Base-by-base conservation (phyloP, 768 basidiomycete genomes). In the Serendipita indica region DNA sequence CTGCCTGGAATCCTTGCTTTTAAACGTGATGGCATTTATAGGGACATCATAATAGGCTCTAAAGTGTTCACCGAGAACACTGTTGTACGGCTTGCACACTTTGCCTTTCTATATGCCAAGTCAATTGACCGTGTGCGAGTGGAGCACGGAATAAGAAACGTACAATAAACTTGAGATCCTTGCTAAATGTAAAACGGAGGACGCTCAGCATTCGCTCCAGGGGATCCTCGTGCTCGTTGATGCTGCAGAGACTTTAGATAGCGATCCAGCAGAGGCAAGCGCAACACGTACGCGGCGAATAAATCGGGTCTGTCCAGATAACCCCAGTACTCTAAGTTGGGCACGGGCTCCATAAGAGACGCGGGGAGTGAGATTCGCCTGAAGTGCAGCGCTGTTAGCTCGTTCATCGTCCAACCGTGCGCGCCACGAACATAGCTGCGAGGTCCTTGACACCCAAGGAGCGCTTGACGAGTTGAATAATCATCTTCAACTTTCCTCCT, bases 241-340 rank as follows among this genome's bases (percentile, higher is more conserved):
- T 88, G 35, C 92, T 96, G 69, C 6, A 43, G 27, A 6, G 41
- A 7, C 5, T n/a, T 43, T 43, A n/a, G 54, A 22, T 12, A 30
- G 25, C 16, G 7, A 18, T 35, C 13, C 5, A 18, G 41, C 30
- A 7, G 39, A 57, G 37, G 37, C 30, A 33, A 22, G 39, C 52
- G 28, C 58, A n/a, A 60, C 54, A 80, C 84, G 74, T 68, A 96
- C 92, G 89, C 82, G 65, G 84, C 85, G 67, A 97, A 91, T 43
- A 90, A 72, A 70, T 96, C 92, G 4, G 92, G 88, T 64, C 90
- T 77, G 70, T 94, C 91, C 46, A 90, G 75, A 64, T 91, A 93
- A 63, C 89, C 84, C 89, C 89, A 96, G 72, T 92, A 97, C 72
- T 97, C 93, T 56, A 97, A 78, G 72, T 97, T 97, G 3, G 93